These are phyloP conservation scores for Aspergillus tubingensis DNA, from an alignment of 2,329 filamentous ascomycete species.

Conservation along the genomic window DNA sequence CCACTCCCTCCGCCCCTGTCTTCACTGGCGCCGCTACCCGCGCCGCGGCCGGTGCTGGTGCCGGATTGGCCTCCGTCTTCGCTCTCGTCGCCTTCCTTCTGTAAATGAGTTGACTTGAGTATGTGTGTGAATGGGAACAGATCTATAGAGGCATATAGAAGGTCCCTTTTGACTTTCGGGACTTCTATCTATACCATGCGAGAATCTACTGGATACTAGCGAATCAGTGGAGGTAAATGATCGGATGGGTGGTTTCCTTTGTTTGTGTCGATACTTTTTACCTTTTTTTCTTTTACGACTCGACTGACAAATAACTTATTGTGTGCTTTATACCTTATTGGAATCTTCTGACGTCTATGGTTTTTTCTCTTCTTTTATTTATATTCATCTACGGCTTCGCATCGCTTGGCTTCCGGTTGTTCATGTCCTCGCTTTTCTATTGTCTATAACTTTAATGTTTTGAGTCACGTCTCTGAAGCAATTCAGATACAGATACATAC, in stretches of 20 bases:
- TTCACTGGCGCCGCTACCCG: slow-evolving; percentile 57
- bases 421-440: slow-evolving; percentile 1
- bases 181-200: not conserved
- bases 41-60: slow-evolving; percentile 50
- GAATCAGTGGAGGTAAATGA: not conserved
- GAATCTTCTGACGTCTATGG: slow-evolving; percentile 1
- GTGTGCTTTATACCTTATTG: not conserved
- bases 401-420: slow-evolving; percentile 1
- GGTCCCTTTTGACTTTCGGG: not conserved
- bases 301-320: slow-evolving; percentile 3
- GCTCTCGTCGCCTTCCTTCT: slow-evolving; percentile 53
- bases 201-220: too few species aligned
- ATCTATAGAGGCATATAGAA: not conserved
- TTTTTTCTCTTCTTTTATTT: slow-evolving; percentile 3
- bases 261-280: slow-evolving; percentile 1
- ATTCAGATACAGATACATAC: not conserved
- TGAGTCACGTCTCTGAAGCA: not conserved
- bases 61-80: slow-evolving; percentile 55
- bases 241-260: slow-evolving; percentile 4
- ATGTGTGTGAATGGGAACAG: not conserved
- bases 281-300: not conserved
- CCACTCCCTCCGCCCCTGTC: slow-evolving; percentile 31
- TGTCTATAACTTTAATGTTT: slow-evolving; percentile 17
- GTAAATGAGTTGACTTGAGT: slow-evolving; percentile 32
- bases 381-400: slow-evolving; percentile 4